A percentile compares a stretch with the other conserved stretches of the same genome.
These are phyloP conservation scores for Cenchrus purpureus DNA, from an alignment of 176 grass and related monocot genomes.

Conservation along the genomic window DNA sequence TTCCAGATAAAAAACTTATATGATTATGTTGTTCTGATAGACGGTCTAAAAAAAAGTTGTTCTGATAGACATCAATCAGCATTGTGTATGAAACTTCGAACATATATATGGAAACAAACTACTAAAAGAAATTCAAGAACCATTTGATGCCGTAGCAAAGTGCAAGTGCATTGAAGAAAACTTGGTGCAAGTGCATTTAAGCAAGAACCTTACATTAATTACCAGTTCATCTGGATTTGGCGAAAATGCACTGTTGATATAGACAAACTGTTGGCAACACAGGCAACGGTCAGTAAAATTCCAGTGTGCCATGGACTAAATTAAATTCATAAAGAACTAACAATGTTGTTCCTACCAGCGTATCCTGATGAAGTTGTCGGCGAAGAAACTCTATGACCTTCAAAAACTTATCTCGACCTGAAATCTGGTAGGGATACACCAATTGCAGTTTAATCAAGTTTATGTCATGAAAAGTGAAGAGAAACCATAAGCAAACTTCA, in stretches of 20 bases:
- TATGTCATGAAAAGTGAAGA: not conserved
- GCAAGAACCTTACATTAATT: constrained; percentile 69
- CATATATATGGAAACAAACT: not conserved
- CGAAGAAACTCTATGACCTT: constrained; percentile 91
- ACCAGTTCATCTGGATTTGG: constrained; percentile 85
- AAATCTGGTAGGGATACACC: constrained; percentile 52
- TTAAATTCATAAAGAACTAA: not conserved
- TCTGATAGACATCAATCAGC: not conserved
- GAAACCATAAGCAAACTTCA: no score
- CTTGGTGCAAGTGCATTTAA: not conserved
- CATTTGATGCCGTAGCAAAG: not conserved
- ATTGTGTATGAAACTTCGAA: not conserved
- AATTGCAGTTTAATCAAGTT: not conserved
- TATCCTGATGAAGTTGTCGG: constrained; percentile 83
- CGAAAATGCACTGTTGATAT: constrained; percentile 86
- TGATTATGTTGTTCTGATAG: not conserved
- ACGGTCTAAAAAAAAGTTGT: no score
- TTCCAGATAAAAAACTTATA: not conserved
- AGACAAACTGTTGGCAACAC: constrained; percentile 66
- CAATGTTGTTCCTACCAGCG: constrained; percentile 50
- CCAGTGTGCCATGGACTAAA: not conserved
- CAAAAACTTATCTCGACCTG: constrained; percentile 72
- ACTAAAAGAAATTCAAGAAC: not conserved
- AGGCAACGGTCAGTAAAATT: constrained; percentile 34
- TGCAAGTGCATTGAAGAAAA: not conserved